Base-by-base conservation (phyloP, 2,329 filamentous ascomycete genomes). In the Fusarium sp. region DNA sequence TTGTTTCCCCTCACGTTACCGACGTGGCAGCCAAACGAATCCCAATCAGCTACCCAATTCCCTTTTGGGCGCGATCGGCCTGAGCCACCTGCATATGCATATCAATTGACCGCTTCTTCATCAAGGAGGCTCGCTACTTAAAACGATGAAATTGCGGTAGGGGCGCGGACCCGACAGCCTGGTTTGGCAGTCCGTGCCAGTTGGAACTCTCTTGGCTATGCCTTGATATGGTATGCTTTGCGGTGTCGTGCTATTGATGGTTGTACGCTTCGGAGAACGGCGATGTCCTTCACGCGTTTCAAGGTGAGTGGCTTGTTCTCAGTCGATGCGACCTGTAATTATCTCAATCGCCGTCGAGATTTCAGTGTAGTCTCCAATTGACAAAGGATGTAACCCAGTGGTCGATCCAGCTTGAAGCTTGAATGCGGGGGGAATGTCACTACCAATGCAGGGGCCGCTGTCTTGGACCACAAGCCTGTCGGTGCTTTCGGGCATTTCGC, bases 361-460 rank as follows among this genome's bases (percentile, higher is more conserved):
- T 8, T 6, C 2, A 11, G 4, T 11, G 18, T 13, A 16, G 6
- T 13, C 15, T 18, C 6, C 11, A 1, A 22, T 56, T 24, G 44
- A 41, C 3, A 1, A 12, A 7, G 6, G 5, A 56, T 8, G 24
- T 34, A 16, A 8, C 15, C 22, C 9, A n/a, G 12, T 25, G 5
- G 25, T n/a, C 25, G 32, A 22, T 8, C n/a, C 22, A 24, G 22
- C 32, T 47, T 18, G 9, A 6, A 38, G 18, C 34, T 38, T 38
- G 34, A 38, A 38, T 43, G 52, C 13, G 46, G 60, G 60, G 60
- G 27, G 22, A 43, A n/a, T 60, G 18, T 59, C 18, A 38, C 41
- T 48, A 30, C 24, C 24, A 34, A 65, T 41, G 60, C 61, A 65
- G 61, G 62, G n/a, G n/a, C n/a, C n/a, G n/a, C n/a, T n/a, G n/a